These are phyloP conservation scores for Neonectria punicea DNA, from an alignment of 2,329 filamentous ascomycete species.

Conservation along the genomic window DNA sequence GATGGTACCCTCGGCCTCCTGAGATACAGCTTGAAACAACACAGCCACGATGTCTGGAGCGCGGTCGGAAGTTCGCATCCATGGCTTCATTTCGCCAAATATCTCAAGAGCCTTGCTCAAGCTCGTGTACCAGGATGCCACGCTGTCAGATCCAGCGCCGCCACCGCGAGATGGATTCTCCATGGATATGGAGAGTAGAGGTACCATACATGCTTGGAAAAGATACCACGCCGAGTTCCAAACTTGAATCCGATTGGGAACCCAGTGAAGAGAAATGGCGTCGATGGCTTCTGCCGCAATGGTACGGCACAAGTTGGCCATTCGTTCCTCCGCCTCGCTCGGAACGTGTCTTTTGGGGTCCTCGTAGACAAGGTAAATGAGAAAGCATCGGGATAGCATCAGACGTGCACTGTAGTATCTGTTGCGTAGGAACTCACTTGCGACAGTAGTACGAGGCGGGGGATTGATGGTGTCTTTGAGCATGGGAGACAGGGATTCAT, in stretches of 20 bases:
- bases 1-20: slow-evolving; percentile 8
- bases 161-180: slow-evolving; percentile 21
- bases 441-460: slow-evolving; percentile 40
- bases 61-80: slow-evolving; percentile 21
- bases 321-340: slow-evolving; percentile 26
- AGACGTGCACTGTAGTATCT: slow-evolving; percentile 46
- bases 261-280: slow-evolving; percentile 46
- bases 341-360: slow-evolving; percentile 28
- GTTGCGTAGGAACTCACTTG: slow-evolving; percentile 44
- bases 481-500: slow-evolving; percentile 34
- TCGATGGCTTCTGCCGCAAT: slow-evolving; percentile 46
- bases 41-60: slow-evolving; percentile 20
- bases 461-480: slow-evolving; percentile 37
- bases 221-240: slow-evolving; percentile 48
- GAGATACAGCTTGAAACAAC: slow-evolving; percentile 17
- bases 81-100: slow-evolving; percentile 20
- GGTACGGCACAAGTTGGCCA: slow-evolving; percentile 38
- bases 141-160: not conserved
- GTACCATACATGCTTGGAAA: slow-evolving; percentile 47
- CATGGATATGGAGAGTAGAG: slow-evolving; percentile 44
- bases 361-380: slow-evolving; percentile 33
- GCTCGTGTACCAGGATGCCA: slow-evolving; percentile 6
- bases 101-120: slow-evolving; percentile 17
- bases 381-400: slow-evolving; percentile 37
- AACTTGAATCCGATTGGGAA: slow-evolving; percentile 45